Base-by-base conservation (phyloP, 257 asterid genomes). In the Mitragyna speciosa region DNA sequence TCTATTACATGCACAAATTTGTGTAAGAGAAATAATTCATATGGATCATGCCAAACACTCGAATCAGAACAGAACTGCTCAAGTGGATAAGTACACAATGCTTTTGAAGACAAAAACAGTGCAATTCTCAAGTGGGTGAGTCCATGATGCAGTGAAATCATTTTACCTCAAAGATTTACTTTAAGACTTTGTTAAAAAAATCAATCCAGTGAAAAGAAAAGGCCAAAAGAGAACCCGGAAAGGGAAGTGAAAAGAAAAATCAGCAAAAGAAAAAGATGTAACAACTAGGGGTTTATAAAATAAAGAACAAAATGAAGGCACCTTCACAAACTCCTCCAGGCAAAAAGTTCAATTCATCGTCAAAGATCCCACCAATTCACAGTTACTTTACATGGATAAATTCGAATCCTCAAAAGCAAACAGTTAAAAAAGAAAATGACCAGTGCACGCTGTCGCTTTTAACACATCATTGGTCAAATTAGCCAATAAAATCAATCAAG, bases 401-500 rank as follows among this genome's bases (percentile, higher is more conserved):
- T 63, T 70, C 81, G 54, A 84, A 70, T 80, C 84, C 83, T 67
- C 73, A 86, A 89, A 88, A 87, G 92, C 84, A 87, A 85, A 90
- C 83, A 88, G 91, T 85, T 81, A 28, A 49, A 79, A 73, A 73
- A 75, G 83, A 72, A 76, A 84, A 83, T 69, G 80, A 75, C 51
- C 77, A 73, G 79, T 75, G 72, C 79, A 70, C 83, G 83, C 90
- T 85, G 83, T 82, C 83, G 83, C 90, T 85, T 82, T 82, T 76
- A 64, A 84, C 79, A 79, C 87, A 92, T 94, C 86, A 90, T 90
- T 89, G 88, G 92, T 91, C 92, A 91, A 92, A 92, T 87, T 84
- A 88, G 71, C 76, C 76, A 87, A 84, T 81, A 84, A 82, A 79
- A 79, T 41, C 77, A 82, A 85, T 63, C 73, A 82, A 65, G 61